phyloP scores from a whole-genome alignment of 2,329 filamentous ascomycete species.

The Pseudogymnoascus sp. region DNA sequence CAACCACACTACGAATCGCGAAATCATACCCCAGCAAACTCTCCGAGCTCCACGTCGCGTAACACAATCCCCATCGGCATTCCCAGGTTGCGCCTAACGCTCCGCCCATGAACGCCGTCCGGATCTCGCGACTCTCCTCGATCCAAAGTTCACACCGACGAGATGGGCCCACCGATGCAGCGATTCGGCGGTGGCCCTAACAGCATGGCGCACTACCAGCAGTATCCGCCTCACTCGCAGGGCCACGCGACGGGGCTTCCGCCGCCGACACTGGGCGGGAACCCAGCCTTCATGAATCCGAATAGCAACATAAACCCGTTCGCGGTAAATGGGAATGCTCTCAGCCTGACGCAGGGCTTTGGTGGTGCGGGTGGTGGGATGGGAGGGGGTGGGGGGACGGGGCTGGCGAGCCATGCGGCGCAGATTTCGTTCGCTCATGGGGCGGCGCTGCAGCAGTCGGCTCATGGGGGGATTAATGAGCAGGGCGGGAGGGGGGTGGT shows the following conservation, averaged over 20 bases:
- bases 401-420: conserved; percentile 77
- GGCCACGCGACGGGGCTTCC: conserved; percentile 39
- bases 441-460: conserved; percentile 53
- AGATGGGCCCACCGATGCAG: conserved; percentile 29
- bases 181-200: conserved; percentile 27
- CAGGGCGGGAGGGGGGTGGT: conserved; percentile 48
- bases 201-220: conserved; percentile 34
- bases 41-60: neutral
- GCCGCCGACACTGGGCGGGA: conserved; percentile 51
- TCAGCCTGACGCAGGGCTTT: conserved; percentile 50
- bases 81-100: conserved; percentile 15
- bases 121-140: conserved; percentile 23
- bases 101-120: conserved; percentile 27
- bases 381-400: conserved; percentile 47
- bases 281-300: conserved; percentile 62
- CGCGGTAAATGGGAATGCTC: conserved; percentile 39
- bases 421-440: conserved; percentile 80
- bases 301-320: conserved; percentile 63
- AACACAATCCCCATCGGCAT: neutral
- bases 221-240: conserved; percentile 37
- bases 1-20: neutral
- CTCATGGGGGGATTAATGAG: conserved; percentile 44
- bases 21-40: neutral
- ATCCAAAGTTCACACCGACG: conserved; percentile 24
- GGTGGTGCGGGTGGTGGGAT: conserved; percentile 50